phyloP scores from a whole-genome alignment of 1,139 yeast genomes.

The Kurtzmaniella quercitrusa region DNA sequence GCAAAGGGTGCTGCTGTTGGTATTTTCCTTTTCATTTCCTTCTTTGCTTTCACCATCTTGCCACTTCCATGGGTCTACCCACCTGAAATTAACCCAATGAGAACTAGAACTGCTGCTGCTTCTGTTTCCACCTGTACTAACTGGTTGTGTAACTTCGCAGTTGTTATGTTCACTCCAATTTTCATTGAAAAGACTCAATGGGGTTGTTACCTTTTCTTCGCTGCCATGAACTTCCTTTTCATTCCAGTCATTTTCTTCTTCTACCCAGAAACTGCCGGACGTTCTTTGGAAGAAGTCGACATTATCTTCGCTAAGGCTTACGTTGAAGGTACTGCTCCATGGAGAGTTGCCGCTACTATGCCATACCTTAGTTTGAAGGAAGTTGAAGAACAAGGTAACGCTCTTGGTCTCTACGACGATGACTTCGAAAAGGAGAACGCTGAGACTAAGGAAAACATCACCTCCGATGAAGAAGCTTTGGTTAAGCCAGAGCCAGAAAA shows the following conservation, averaged over 20 bases:
- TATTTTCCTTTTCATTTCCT: constrained; percentile 48
- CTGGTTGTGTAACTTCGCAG: constrained; percentile 45
- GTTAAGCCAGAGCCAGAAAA: constrained; percentile 1
- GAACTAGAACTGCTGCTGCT: constrained; percentile 54
- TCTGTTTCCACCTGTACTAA: constrained; percentile 49
- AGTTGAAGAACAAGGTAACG: constrained; percentile 45
- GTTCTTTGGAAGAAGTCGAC: constrained; percentile 47
- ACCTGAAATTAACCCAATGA: constrained; percentile 61
- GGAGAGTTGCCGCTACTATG: constrained; percentile 49
- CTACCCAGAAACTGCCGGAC: constrained; percentile 48
- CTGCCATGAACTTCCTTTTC: constrained; percentile 34
- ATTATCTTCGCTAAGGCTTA: constrained; percentile 45
- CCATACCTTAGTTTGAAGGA: constrained; percentile 44
- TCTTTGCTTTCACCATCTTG: constrained; percentile 55
- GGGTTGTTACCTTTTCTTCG: constrained; percentile 46
- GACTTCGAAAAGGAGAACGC: constrained; percentile 36
- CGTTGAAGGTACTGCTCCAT: constrained; percentile 43
- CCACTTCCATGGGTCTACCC: constrained; percentile 61
- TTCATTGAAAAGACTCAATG: constrained; percentile 35
- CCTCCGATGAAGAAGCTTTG: constrained; percentile 10
- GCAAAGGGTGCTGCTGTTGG: constrained; percentile 52
- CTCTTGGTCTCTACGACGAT: constrained; percentile 44
- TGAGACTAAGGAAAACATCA: constrained; percentile 29
- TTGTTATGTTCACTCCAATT: constrained; percentile 46
- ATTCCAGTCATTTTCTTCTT: constrained; percentile 43